Base-by-base conservation (phyloP, 2,329 filamentous ascomycete genomes). In the Hypoxylon sp. region DNA sequence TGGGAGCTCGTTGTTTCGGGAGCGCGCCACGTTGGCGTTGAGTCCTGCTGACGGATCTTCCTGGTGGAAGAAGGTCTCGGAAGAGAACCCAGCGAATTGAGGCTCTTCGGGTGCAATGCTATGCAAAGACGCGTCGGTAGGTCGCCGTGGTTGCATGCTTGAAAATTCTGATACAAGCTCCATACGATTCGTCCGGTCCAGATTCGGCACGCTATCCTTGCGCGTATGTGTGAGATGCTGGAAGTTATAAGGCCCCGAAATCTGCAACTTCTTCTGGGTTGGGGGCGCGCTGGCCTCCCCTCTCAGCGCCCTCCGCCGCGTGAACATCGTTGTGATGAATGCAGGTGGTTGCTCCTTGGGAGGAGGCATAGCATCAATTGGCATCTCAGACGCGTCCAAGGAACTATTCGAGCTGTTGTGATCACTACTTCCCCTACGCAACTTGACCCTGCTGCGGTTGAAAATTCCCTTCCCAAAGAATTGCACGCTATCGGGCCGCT, bases 181-280 rank as follows among this genome's bases (percentile, higher is more conserved):
- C 52, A 78, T 76, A 15, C 80, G 81, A 70, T 80, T 84, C 2
- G 78, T 72, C 29, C 79, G 77, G 46, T 82, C 79, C 6, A 83
- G 67, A 61, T 79, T 80, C 3, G 82, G 78, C 2, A 85, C 65
- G 54, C 84, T 80, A 31, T 88, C 84, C 51, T 84, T 84, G 11
- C 83, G 80, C 11, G 85, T 88, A 75, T 90, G 88, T 3, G 86
- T 84, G 35, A 91, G 82, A 76, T 91, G 89, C 74, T 90, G 88
- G 67, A 91, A 91, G 80, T 91, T 90, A 78, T 89, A 91, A 2
- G 89, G 89, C 0, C 82, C 85, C 0, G 89, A 91, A 59, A 91
- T 91, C 59, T 85, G 83, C 54, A 85, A 74, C 68, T 82, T 84
- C 73, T 78, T 85, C 58, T 76, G 75, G 13, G 75, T 76, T 55